A percentile compares a stretch with the other conserved stretches of the same genome.
These are phyloP conservation scores for Ceratocystiopsis sp. DNA, from an alignment of 2,329 filamentous ascomycete species.

Conservation along the genomic window DNA sequence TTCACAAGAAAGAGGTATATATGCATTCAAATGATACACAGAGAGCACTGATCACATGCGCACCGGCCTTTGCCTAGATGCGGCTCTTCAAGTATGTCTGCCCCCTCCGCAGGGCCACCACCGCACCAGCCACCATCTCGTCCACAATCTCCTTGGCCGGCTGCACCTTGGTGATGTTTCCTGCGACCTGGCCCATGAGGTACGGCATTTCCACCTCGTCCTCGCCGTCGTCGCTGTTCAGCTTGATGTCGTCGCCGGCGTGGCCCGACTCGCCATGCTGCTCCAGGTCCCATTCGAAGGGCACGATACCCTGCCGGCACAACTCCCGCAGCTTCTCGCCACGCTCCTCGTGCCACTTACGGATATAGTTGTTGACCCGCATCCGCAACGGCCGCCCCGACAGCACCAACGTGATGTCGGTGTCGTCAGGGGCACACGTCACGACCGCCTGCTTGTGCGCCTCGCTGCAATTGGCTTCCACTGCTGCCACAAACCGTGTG, in stretches of 20 bases:
- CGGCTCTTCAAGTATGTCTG: constrained; percentile 33
- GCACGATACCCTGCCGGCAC: constrained; percentile 61
- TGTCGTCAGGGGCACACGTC: constrained; percentile 61
- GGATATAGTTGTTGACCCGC: constrained; percentile 69
- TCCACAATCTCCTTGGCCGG: constrained; percentile 72
- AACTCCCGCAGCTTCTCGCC: constrained; percentile 58
- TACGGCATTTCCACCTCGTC: constrained; percentile 74
- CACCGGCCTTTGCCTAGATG: background rate
- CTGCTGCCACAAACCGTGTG: constrained; percentile 72
- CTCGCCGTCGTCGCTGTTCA: constrained; percentile 13
- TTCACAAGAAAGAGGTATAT: too few species aligned
- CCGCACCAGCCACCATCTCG: constrained; percentile 72
- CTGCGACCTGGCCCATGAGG: constrained; percentile 87
- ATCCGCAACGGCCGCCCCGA: constrained; percentile 68
- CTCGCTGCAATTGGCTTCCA: constrained; percentile 64
- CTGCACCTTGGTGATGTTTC: constrained; percentile 57
- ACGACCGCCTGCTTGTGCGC: constrained; percentile 77
- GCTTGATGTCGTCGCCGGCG: constrained; percentile 14
- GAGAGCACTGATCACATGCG: background rate
- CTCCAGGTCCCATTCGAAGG: constrained; percentile 68
- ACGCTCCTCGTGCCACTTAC: constrained; percentile 61
- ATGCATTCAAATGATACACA: too few species aligned
- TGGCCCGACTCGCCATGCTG: constrained; percentile 19
- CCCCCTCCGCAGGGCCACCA: constrained; percentile 46
- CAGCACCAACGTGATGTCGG: constrained; percentile 65